Base-by-base conservation (phyloP, 352 stramenopile genomes). In the Synura sp. region DNA sequence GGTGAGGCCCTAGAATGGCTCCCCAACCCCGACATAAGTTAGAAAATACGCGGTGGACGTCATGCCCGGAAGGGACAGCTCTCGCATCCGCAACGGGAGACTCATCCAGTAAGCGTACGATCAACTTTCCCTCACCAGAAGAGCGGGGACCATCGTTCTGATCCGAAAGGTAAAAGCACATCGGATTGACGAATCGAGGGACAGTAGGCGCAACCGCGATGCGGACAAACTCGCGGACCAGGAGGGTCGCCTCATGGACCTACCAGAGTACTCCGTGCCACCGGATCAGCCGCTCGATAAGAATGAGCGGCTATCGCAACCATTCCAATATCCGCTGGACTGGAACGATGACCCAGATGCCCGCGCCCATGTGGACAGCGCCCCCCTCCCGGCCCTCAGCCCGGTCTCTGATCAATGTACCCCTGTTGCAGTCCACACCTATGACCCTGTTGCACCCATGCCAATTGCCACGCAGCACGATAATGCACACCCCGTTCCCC, bases 391-490 rank as follows among this genome's bases (percentile, higher is more conserved):
- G 53, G 53, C 53, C 53, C 53, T 67, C 53, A 12, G 53, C 53
- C 53, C 53, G 27, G 53, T 67, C 12, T 67, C 53, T 67, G 53
- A 67, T 67, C 53, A 67, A 67, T 27, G 53, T 12, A 22, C 27
- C 53, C 53, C 53, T 67, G 53, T 67, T 22, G 12, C 53, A 67
- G 27, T 67, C 53, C 53, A 67, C 53, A 67, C 12, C 53, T 22
- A 67, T 67, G 53, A n/a, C n/a, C n/a, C n/a, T n/a, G n/a, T 67
- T 22, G 27, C 53, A 67, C 53, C 53, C 53, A 67, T 67, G 53
- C 53, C 53, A 12, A 67, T 22, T 22, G 27, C 53, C 53, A 67
- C 53, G 53, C 53, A 67, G 53, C 53, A 67, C 27, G 53, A 12
- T 67, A 67, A 67, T 67, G 53, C 27, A 67, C 53, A 12, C 53